phyloP scores from a whole-genome alignment of 768 basidiomycete species.

The Macrolepiota dolichaula region DNA sequence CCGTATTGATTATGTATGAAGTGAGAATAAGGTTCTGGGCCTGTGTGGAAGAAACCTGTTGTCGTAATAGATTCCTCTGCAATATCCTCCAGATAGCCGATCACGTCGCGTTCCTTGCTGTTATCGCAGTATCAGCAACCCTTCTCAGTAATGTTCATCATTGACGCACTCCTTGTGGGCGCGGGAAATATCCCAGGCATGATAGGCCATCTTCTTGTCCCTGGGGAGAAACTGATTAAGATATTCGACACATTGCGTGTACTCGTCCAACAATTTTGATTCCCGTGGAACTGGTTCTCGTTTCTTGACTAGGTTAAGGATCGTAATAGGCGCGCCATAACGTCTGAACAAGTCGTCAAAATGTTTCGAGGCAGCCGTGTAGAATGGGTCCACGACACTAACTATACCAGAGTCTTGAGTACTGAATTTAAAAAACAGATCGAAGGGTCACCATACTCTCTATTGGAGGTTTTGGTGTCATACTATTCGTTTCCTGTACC shows the following conservation, averaged over 20 bases:
- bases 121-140: not conserved
- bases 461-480: conserved; percentile 93
- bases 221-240: conserved; percentile 93
- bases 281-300: conserved; percentile 79
- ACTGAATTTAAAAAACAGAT: not conserved
- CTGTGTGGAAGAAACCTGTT: conserved; percentile 95
- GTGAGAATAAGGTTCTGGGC: conserved; percentile 80
- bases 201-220: conserved; percentile 84
- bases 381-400: conserved; percentile 92
- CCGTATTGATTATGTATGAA: conserved; percentile 44
- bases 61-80: conserved; percentile 90
- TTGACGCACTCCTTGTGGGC: conserved; percentile 84
- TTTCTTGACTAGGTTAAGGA: conserved; percentile 93
- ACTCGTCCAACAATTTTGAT: conserved; percentile 86
- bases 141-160: not conserved
- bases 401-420: conserved; percentile 41
- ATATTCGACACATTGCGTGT: conserved; percentile 87
- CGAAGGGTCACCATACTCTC: conserved; percentile 69
- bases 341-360: conserved; percentile 88
- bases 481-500: conserved; percentile 90
- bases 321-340: conserved; percentile 87
- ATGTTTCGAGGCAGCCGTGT: conserved; percentile 86
- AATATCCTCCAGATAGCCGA: conserved; percentile 90
- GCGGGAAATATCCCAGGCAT: conserved; percentile 94
- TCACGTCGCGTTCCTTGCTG: conserved; percentile 94